Evolutionary conservation across 192 early-diverging fungal genomes (phyloP), one percentile per base, ranked within the genome.

Genomic region (Paraglomus occultum): DNA sequence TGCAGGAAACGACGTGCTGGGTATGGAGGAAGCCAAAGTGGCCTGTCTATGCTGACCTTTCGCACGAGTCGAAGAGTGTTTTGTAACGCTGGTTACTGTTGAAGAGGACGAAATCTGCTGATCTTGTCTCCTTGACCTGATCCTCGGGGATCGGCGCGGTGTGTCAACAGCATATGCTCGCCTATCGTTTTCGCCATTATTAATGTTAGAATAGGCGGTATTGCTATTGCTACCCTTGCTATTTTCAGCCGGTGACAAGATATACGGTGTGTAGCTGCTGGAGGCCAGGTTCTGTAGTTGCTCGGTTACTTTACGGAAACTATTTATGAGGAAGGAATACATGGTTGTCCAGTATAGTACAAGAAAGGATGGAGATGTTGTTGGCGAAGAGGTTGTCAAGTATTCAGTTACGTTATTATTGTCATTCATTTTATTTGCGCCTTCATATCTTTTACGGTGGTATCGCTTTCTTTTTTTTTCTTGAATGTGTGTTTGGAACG

Each of bases 291-390:
- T 52, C 43, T 46, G 65, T 14, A 67, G 8, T 38, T 42, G 49
- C 39, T 20, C 51, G 47, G 52, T 69, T 45, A 44, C 39, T 57
- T 69, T 69, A 47, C 53, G 53, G 51, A 69, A 50, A 22, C 42
- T 69, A 55, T 42, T 69, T 57, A 54, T 31, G 53, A 69, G 53
- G 45, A 43, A 69, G 23, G 67, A 51, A n/a, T 46, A 69, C 9
- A 69, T 38, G 42, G 47, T 55, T 55, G 67, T 57, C 67, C 67
- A 69, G 43, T 57, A 69, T 57, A 69, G 46, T 46, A 55, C n/a
- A 69, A 57, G 53, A 49, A 47, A 67, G 14, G 65, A 67, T 22
- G 65, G 47, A 17, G 54, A 7, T 52, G 44, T 67, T 9, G 64
- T 52, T 39, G 65, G 20, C 18, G 65, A 18, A 11, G 64, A 57